Conservation (phyloP, 352 stramenopile species). For the Globisporangium heterothallicum region DNA sequence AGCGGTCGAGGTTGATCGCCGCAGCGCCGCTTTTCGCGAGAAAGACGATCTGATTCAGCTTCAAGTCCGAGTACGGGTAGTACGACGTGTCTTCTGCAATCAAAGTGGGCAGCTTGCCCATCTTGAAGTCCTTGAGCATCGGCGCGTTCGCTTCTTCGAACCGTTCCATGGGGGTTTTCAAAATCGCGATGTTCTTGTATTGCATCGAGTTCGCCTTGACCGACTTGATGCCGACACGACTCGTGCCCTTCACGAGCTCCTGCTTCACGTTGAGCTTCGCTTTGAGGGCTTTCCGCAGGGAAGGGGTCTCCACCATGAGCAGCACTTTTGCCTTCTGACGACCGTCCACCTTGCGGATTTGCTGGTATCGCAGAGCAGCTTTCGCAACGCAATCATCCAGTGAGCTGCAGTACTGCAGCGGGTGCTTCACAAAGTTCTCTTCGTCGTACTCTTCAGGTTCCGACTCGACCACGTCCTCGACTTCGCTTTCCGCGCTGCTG, state of each 20-base stretch:
- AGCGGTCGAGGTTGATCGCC: constrained; percentile 41
- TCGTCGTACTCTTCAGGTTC: constrained; percentile 18
- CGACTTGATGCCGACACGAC: constrained; percentile 50
- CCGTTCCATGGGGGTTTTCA: constrained; percentile 68
- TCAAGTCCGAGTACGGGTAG: constrained; percentile 53
- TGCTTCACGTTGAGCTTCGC: constrained; percentile 49
- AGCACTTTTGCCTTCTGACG: constrained; percentile 68
- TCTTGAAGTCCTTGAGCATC: constrained; percentile 51
- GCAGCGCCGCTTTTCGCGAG: constrained; percentile 40
- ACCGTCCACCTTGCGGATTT: constrained; percentile 50
- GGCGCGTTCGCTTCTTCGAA: constrained; percentile 64
- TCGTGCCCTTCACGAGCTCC: constrained; percentile 50
- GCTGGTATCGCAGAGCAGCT: constrained; percentile 32
- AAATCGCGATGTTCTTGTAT: constrained; percentile 53
- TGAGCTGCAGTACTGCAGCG: constrained; percentile 35
- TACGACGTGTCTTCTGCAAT: constrained; percentile 61
- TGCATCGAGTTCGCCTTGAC: constrained; percentile 45
- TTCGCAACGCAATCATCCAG: constrained; percentile 45
- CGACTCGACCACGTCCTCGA: constrained; percentile 4
- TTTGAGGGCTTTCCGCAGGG: constrained; percentile 59
- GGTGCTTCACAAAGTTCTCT: constrained; percentile 21
- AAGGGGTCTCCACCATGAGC: constrained; percentile 43
- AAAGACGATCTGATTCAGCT: constrained; percentile 55
- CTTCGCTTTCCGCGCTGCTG: constrained; percentile 7
- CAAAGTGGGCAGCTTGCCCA: constrained; percentile 53